These are phyloP conservation scores for Colletotrichum aenigma DNA, from an alignment of 2,329 filamentous ascomycete species.

Conservation along the genomic window DNA sequence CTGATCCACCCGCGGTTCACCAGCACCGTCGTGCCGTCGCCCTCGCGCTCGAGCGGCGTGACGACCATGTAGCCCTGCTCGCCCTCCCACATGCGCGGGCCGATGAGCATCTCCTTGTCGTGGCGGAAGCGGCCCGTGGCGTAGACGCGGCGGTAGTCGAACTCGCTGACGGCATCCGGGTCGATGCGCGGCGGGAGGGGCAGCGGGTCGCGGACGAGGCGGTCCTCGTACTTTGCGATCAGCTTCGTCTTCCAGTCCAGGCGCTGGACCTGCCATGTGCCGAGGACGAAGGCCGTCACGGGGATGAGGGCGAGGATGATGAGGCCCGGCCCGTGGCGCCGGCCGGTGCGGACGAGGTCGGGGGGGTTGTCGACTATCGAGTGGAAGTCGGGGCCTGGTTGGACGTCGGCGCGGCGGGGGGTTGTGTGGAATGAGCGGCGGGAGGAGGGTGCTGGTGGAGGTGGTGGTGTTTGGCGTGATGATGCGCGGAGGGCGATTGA, in stretches of 20 bases:
- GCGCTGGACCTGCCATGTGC: constrained; percentile 94
- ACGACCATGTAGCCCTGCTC: constrained; percentile 90
- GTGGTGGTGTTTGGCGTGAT: neutral
- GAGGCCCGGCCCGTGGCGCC: constrained; percentile 78
- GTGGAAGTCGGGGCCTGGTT: constrained; percentile 66
- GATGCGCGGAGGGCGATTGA: neutral
- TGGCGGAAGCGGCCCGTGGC: constrained; percentile 78
- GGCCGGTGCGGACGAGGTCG: constrained; percentile 75
- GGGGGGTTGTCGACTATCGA: constrained; percentile 89
- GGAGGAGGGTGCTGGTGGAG: neutral
- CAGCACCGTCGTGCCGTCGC: constrained; percentile 70
- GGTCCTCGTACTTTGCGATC: constrained; percentile 90
- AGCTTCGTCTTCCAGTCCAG: constrained; percentile 94
- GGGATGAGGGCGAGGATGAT: constrained; percentile 88
- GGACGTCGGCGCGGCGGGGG: constrained; percentile 16
- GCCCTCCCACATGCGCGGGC: constrained; percentile 86
- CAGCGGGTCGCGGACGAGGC: constrained; percentile 82
- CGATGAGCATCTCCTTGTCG: constrained; percentile 95
- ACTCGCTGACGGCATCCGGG: constrained; percentile 80
- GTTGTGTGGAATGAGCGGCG: constrained; percentile 17
- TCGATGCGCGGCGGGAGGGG: constrained; percentile 86
- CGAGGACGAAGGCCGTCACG: constrained; percentile 85
- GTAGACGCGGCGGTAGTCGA: constrained; percentile 87
- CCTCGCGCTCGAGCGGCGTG: constrained; percentile 81
- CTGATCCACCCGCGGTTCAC: constrained; percentile 93